Base-by-base conservation (phyloP, 148 eudicot genomes). In the Hydrangea macrophylla region DNA sequence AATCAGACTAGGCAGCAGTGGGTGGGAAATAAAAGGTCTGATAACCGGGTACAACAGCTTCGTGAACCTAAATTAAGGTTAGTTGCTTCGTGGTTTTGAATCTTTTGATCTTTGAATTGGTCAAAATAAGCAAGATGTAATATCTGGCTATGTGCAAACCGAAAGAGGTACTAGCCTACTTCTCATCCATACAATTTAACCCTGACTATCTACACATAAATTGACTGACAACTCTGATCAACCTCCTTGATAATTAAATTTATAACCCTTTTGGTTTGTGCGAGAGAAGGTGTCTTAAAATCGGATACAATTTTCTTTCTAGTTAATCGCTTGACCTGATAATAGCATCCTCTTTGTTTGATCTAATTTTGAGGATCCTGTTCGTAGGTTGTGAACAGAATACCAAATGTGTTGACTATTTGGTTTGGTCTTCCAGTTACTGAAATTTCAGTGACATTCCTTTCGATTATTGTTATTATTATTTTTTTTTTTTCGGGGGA, bases 1-100 rank as follows among this genome's bases (percentile, higher is more conserved):
- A 90, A 76, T 62, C 92, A 88, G 75, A 90, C 71, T 44, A 86
- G 98, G 78, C 88, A 88, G 76, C 90, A 84, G 42, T 92, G 98
- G 96, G 65, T 81, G 37, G 90, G 85, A 70, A 76, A 71, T 55
- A 92, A 83, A 60, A 88, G 78, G 75, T 75, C 83, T 26, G 80
- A 69, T 55, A 77, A 66, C 30, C 55, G 37, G 23, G 71, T 71
- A 54, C 72, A 73, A 54, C 82, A 80, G 72, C 64, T 67, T 53
- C 85, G 76, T 37, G 90, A 87, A 74, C 89, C 96, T 45, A 86
- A 70, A 61, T 60, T 90, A 58, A 90, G 92, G 96, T 88, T 55
- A 67, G 75, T 32, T 39, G n/a, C 25, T 63, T 50, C 4, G 51
- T n/a, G 33, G 37, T 30, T 67, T 55, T 68, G n/a, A n/a, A n/a